Percentiles rank a stretch among this genome's conserved stretches.
These are phyloP conservation scores for Picea sitchensis DNA, from an alignment of 75 land plant genomes.

Conservation along the genomic window DNA sequence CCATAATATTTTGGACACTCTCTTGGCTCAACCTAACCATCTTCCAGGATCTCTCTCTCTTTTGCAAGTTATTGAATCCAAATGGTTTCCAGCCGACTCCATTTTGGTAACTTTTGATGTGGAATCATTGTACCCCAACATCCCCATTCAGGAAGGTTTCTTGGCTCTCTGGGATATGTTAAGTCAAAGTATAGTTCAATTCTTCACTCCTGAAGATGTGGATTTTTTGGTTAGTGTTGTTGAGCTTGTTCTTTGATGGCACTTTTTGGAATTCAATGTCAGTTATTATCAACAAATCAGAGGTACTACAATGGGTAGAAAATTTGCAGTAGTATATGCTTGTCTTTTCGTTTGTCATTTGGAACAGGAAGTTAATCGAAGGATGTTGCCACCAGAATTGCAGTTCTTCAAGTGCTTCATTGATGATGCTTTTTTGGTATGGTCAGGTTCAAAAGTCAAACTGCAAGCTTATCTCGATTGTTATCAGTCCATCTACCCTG, in stretches of 20 bases:
- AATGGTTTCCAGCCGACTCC: not conserved
- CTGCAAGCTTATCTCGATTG: not conserved
- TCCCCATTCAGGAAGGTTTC: conserved; percentile 4
- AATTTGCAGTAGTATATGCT: conserved; percentile 14
- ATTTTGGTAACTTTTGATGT: conserved; percentile 17
- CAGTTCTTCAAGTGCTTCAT: conserved; percentile 8
- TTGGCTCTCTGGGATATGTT: not conserved
- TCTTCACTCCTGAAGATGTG: not conserved
- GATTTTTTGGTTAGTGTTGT: not conserved
- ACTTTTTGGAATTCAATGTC: conserved; percentile 2
- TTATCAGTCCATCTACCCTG: not conserved
- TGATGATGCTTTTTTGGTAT: conserved; percentile 9
- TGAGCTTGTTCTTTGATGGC: not conserved
- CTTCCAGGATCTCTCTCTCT: conserved; percentile 11
- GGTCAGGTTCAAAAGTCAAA: too few species aligned
- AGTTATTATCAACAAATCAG: not conserved
- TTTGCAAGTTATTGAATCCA: not conserved
- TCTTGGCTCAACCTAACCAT: not conserved
- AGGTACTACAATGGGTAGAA: conserved; percentile 16
- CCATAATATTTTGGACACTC: not conserved
- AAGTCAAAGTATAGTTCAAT: too few species aligned
- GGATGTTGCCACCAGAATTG: not conserved
- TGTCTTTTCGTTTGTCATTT: conserved; percentile 6
- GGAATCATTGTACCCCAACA: conserved; percentile 5
- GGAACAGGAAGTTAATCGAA: not conserved